These are phyloP conservation scores for Begonia masoniana DNA, from an alignment of 306 rosid species.

Conservation along the genomic window DNA sequence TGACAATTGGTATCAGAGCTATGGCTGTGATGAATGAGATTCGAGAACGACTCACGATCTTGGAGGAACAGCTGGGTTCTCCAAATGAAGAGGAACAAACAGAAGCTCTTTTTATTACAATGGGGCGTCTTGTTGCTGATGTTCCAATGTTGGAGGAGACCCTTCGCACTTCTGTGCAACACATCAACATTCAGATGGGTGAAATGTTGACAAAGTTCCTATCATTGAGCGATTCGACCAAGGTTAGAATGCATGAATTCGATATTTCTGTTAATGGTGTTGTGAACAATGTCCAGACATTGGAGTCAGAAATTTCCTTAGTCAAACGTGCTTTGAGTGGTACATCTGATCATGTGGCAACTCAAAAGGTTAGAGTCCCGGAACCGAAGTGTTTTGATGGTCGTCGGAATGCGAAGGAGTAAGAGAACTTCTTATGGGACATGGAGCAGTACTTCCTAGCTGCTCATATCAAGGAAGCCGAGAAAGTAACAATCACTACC, in stretches of 20 bases:
- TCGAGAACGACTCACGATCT: neutral
- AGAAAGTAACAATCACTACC: neutral
- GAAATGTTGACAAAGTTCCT: neutral
- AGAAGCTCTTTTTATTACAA: too few species aligned
- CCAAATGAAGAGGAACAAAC: neutral
- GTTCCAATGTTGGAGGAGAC: too few species aligned
- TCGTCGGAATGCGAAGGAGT: neutral
- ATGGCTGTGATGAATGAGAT: neutral
- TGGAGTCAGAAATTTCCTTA: neutral
- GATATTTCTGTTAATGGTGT: neutral
- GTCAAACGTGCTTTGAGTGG: neutral
- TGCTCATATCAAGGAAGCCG: neutral
- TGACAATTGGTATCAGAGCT: constrained; percentile 2
- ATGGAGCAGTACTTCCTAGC: constrained; percentile 7
- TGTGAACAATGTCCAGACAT: neutral
- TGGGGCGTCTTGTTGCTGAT: too few species aligned
- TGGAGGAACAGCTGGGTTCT: neutral
- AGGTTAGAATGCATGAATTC: neutral
- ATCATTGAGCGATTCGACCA: neutral
- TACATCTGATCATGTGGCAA: too few species aligned
- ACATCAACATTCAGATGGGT: too few species aligned
- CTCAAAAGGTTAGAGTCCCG: neutral
- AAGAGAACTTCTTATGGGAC: constrained; percentile 4
- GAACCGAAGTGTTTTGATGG: neutral
- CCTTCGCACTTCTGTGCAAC: too few species aligned